Percentiles rank a stretch among this genome's conserved stretches.
Evolutionary conservation across 1,284 basidiomycete species (phyloP).

Genomic region (Tilletia indica): DNA sequence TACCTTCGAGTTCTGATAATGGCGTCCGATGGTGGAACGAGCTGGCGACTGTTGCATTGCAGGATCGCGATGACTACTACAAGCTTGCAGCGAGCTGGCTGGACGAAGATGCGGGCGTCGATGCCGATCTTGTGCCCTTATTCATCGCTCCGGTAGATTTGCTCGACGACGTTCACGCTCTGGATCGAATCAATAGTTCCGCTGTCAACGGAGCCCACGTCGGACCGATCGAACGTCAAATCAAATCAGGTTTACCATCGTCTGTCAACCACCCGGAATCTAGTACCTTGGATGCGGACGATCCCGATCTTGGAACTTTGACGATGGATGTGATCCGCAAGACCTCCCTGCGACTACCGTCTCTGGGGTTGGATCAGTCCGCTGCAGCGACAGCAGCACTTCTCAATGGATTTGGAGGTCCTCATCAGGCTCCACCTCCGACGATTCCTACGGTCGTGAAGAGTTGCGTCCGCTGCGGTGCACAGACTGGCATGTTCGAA

Average conservation of each 20-base stretch:
- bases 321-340: not conserved
- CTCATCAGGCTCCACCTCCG: not conserved
- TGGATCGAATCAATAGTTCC: constrained; percentile 9
- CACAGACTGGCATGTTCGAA: not conserved
- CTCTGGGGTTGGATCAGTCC: not conserved
- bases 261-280: not conserved
- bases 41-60: not conserved
- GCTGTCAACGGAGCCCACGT: not conserved
- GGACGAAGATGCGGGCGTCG: not conserved
- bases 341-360: not conserved
- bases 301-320: not conserved
- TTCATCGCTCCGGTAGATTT: constrained; percentile 1
- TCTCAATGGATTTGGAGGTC: not conserved
- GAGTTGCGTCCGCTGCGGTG: constrained; percentile 4
- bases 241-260: not conserved
- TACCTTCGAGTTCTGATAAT: not conserved
- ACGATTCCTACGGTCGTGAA: constrained; percentile 2
- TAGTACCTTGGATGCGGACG: not conserved
- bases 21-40: not conserved
- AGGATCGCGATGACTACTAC: not conserved
- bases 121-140: constrained; percentile 8
- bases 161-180: constrained; percentile 12
- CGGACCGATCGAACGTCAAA: not conserved
- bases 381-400: constrained; percentile 1
- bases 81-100: constrained; percentile 5